phyloP scores from a whole-genome alignment of 768 basidiomycete genomes.

The Termitomyces sp. region DNA sequence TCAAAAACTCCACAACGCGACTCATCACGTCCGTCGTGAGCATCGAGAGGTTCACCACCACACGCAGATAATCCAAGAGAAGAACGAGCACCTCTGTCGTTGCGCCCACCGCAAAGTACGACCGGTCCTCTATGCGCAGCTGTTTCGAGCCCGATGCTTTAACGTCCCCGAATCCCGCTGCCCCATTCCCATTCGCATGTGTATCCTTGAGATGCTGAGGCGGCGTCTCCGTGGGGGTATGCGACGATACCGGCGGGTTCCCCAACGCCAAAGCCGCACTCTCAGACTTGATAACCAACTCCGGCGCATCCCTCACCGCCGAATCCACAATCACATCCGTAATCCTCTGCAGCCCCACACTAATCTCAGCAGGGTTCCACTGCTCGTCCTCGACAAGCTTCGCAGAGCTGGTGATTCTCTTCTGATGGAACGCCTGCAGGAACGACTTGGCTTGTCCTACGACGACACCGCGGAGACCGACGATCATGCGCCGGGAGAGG shows the following conservation, averaged over 20 bases:
- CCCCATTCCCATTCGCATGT: neutral
- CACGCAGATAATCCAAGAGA: slow-evolving; percentile 80
- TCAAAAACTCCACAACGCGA: slow-evolving; percentile 91
- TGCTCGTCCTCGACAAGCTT: slow-evolving; percentile 94
- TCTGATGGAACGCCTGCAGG: slow-evolving; percentile 82
- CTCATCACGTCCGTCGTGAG: slow-evolving; percentile 96
- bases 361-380: slow-evolving; percentile 83
- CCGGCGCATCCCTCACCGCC: slow-evolving; percentile 79
- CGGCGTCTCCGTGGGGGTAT: neutral
- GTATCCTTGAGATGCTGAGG: neutral
- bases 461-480: slow-evolving; percentile 83
- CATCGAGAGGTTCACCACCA: slow-evolving; percentile 85
- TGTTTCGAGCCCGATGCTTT: slow-evolving; percentile 46
- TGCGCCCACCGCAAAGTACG: slow-evolving; percentile 84
- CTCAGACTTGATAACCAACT: slow-evolving; percentile 46
- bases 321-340: slow-evolving; percentile 74
- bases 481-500: slow-evolving; percentile 87
- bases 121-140: slow-evolving; percentile 76
- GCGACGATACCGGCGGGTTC: neutral
- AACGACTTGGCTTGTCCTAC: slow-evolving; percentile 90
- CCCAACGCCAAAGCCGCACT: neutral
- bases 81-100: slow-evolving; percentile 74
- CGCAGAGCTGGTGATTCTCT: slow-evolving; percentile 74
- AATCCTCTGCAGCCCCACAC: slow-evolving; percentile 62
- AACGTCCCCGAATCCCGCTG: slow-evolving; percentile 3